phyloP scores from a whole-genome alignment of 805 yeast genomes.

The Starmerella kuoi region DNA sequence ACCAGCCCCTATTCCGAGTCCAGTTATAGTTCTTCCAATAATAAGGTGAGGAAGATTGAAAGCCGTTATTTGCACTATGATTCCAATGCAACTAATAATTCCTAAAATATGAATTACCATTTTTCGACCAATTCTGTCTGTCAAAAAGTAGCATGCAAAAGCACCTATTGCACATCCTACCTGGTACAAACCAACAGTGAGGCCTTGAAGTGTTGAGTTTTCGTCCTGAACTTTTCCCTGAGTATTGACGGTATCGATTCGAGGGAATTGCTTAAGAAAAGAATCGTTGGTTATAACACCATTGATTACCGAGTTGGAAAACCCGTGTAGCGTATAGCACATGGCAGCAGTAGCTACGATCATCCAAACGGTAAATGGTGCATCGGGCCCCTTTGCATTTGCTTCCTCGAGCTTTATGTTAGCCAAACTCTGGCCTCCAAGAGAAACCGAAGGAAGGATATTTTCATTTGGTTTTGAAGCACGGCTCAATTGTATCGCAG shows the following conservation, averaged over 20 bases:
- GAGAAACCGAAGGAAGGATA: too few relatives aligned
- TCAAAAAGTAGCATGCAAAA: conserved; percentile 42
- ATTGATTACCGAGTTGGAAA: conserved; percentile 61
- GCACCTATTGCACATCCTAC: conserved; percentile 63
- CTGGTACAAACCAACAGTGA: conserved; percentile 37
- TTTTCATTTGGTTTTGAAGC: too few relatives aligned
- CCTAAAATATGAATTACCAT: conserved; percentile 36
- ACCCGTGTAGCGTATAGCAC: conserved; percentile 35
- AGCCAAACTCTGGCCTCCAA: conserved; percentile 9
- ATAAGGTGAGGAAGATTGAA: conserved; percentile 50
- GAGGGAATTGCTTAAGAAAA: conserved; percentile 23
- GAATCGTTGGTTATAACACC: conserved; percentile 22
- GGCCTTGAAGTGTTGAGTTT: conserved; percentile 26
- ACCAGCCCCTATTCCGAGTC: conserved; percentile 59
- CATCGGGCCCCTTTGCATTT: not conserved
- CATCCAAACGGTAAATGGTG: conserved; percentile 8
- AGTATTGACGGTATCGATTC: conserved; percentile 19
- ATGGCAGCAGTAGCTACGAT: conserved; percentile 17
- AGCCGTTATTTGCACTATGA: conserved; percentile 44
- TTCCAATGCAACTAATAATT: conserved; percentile 44
- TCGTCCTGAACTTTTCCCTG: conserved; percentile 2
- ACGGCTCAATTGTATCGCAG: too few relatives aligned
- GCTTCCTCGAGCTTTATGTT: conserved; percentile 10
- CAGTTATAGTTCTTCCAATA: conserved; percentile 54
- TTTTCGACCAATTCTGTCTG: conserved; percentile 49